Evolutionary conservation across 2,329 filamentous ascomycete species (phyloP).

Genomic region (Xylariaceae sp.): DNA sequence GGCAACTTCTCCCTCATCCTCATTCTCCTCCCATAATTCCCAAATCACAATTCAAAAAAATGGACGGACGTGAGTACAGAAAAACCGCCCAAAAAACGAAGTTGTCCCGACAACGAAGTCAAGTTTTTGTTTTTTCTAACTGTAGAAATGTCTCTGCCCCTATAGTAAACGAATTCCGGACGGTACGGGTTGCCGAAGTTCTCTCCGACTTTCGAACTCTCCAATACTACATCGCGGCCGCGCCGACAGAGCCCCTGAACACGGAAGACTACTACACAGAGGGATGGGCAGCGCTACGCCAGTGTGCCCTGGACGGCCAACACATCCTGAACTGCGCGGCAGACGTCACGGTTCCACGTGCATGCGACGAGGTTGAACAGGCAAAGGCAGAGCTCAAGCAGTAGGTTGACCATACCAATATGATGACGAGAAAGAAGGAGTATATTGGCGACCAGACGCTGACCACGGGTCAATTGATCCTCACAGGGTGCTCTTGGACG

Average conservation of each 20-base stretch:
- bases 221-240: slow-evolving; percentile 57
- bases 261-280: slow-evolving; percentile 58
- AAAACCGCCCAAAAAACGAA: slow-evolving; percentile 2
- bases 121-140: slow-evolving; percentile 18
- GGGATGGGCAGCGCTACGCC: slow-evolving; percentile 57
- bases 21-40: slow-evolving; percentile 7
- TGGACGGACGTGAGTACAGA: slow-evolving; percentile 33
- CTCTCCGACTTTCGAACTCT: slow-evolving; percentile 57
- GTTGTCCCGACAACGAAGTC: not conserved
- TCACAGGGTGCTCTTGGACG: slow-evolving; percentile 52
- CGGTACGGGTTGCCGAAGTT: slow-evolving; percentile 55
- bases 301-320: slow-evolving; percentile 58
- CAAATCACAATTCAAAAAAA: slow-evolving; percentile 21
- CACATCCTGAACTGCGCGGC: slow-evolving; percentile 60
- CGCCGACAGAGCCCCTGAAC: slow-evolving; percentile 49
- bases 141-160: not conserved
- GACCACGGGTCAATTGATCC: slow-evolving; percentile 1
- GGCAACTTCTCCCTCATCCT: not conserved
- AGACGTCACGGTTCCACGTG: slow-evolving; percentile 53
- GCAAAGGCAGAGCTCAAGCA: slow-evolving; percentile 58
- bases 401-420: slow-evolving; percentile 37
- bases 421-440: not conserved
- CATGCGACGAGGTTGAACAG: slow-evolving; percentile 53
- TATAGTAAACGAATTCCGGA: slow-evolving; percentile 56
- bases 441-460: slow-evolving; percentile 9